Evolutionary conservation across 495 filamentous ascomycete species (phyloP), one percentile per base, ranked within the genome.

Genomic region (Trypethelium eluteriae): DNA sequence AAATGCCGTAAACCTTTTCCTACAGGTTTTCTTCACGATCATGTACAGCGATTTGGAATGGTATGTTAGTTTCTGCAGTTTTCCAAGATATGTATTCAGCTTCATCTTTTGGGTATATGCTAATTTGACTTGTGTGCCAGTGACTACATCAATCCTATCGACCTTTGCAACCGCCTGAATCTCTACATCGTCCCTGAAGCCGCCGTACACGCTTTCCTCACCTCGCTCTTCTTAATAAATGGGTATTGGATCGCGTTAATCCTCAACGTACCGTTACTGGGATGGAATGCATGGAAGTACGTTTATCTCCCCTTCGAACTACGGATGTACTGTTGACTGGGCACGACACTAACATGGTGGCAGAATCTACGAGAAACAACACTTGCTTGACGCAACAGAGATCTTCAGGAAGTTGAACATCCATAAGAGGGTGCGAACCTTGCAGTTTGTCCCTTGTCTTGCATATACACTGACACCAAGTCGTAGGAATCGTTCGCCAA

Each of bases 91-190:
- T 10, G 18, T 18, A 18, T 9, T 35, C n/a, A 35, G 38, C 32
- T 3, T 36, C 6, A 35, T 63, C 1, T 36, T 56, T 56, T 14
- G 36, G 11, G 5, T 0, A n/a, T 57, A 39, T 3, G 46, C 63
- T 65, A 39, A 56, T 36, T 2, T 16, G 4, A 64, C 9, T 47
- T 11, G 36, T 44, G 39, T 10, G 41, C 56, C 72, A 96, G 93
- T 81, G 95, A 99, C 81, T 99, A 99, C 81, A 98, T 99, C 82
- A 99, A 99, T 82, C 95, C 95, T 16, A 98, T 98, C 83, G 95
- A 99, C 75, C 93, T 99, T 70, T 99, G 95, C 89, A 99, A 99
- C 88, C 90, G 95, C 71, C 90, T 99, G 70, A 99, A 99, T 82
- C 92, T 92, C 77, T 98, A 99, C 82, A 99, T 99, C 77, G 87